A percentile compares a stretch with the other conserved stretches of the same genome.
phyloP scores from a whole-genome alignment of 2,329 filamentous ascomycete genomes.

The Colletotrichum nymphaeae region DNA sequence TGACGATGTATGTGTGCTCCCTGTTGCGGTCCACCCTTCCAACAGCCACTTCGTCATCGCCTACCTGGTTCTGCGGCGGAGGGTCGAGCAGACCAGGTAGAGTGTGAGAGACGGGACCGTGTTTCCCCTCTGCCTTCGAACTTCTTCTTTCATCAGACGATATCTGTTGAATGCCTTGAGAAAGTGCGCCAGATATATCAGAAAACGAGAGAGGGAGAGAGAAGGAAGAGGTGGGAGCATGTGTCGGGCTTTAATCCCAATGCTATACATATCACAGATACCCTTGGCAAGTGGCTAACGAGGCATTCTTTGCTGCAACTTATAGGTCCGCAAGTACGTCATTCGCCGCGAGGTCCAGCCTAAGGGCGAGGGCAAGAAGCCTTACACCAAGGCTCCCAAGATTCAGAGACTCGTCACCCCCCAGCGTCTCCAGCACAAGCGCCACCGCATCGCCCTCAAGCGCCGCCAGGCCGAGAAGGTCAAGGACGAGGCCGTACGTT shows the following conservation, averaged over 20 bases:
- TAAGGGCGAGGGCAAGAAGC: constrained; percentile 96
- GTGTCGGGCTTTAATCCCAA: constrained; percentile 27
- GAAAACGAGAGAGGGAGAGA: background rate
- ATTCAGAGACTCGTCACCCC: constrained; percentile 99
- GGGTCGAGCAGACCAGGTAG: constrained; percentile 61
- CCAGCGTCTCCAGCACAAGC: constrained; percentile 99
- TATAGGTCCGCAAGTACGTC: constrained; percentile 97
- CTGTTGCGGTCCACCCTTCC: constrained; percentile 50
- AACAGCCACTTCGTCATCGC: constrained; percentile 72
- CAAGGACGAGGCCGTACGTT: constrained; percentile 98
- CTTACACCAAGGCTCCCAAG: constrained; percentile 99
- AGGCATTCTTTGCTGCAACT: constrained; percentile 41
- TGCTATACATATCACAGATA: constrained; percentile 17
- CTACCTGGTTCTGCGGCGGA: constrained; percentile 69
- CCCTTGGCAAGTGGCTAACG: constrained; percentile 47
- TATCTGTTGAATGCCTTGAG: constrained; percentile 36
- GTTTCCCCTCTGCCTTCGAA: constrained; percentile 25
- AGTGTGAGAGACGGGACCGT: constrained; percentile 64
- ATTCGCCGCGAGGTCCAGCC: constrained; percentile 98
- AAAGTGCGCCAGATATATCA: constrained; percentile 23
- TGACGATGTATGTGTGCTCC: constrained; percentile 90
- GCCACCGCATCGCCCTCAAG: constrained; percentile 97
- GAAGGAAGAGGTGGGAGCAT: background rate
- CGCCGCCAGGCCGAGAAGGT: constrained; percentile 95
- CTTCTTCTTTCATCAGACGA: constrained; percentile 8